Evolutionary conservation across 129 eudicot genomes (phyloP).

Genomic region (Flaveria brownii): DNA sequence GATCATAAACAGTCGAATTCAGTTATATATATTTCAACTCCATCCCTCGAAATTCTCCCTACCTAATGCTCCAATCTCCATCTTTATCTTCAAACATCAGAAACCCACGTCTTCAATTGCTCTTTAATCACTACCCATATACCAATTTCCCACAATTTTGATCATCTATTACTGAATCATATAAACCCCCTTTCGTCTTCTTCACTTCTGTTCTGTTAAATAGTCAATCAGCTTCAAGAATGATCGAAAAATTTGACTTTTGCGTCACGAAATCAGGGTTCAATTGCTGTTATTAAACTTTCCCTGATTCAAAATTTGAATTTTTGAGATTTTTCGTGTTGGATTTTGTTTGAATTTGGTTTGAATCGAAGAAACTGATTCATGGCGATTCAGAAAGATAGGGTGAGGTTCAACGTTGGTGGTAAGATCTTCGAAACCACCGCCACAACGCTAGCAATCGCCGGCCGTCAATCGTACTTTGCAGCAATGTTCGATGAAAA

Average conservation of each 20-base stretch:
- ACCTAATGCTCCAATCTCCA: conserved; percentile 29
- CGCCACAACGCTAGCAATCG: conserved; percentile 81
- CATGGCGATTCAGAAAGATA: conserved; percentile 78
- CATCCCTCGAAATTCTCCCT: conserved; percentile 49
- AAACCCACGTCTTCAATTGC: conserved; percentile 51
- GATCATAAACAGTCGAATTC: conserved; percentile 35
- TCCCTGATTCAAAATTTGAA: too few species aligned
- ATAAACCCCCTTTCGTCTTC: conserved; percentile 25
- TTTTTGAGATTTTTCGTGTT: conserved; percentile 8
- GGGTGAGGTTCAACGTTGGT: conserved; percentile 83
- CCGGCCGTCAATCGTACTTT: conserved; percentile 82
- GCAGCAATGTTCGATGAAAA: conserved; percentile 89
- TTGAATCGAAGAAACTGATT: background rate
- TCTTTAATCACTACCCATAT: conserved; percentile 39
- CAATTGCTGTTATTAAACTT: too few species aligned
- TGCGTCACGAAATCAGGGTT: too few species aligned
- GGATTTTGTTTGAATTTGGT: conserved; percentile 10
- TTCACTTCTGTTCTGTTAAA: conserved; percentile 4
- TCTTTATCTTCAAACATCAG: conserved; percentile 19
- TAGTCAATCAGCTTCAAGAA: conserved; percentile 18
- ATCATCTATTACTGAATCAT: conserved; percentile 7
- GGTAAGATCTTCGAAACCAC: conserved; percentile 93
- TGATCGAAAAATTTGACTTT: conserved; percentile 26
- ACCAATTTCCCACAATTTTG: conserved; percentile 25
- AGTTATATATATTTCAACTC: conserved; percentile 38